Percentiles rank a stretch among this genome's conserved stretches.
Evolutionary conservation across 139 green algal genomes (phyloP).

Genomic region (Trebouxia sp.): DNA sequence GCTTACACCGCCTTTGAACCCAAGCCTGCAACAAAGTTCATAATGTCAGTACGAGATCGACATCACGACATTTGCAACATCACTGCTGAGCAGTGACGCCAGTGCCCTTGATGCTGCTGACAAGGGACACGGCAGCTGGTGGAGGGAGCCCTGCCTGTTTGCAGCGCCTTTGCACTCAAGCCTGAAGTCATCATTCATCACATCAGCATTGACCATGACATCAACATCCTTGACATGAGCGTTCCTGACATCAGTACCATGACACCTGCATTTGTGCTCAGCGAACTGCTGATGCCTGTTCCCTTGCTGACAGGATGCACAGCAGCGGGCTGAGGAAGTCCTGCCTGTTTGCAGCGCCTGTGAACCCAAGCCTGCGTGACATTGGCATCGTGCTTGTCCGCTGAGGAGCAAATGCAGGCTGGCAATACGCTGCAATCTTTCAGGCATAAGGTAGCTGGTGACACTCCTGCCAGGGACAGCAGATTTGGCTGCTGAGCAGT

Average conservation of each 20-base stretch:
- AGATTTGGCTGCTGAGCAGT: too few relatives aligned
- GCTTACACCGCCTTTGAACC: too few relatives aligned
- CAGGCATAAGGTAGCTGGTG: too few relatives aligned
- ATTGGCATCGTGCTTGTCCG: neutral
- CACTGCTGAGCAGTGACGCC: constrained; percentile 61
- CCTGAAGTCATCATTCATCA: constrained; percentile 43
- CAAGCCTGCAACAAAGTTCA: too few relatives aligned
- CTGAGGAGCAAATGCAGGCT: neutral
- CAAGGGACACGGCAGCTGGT: constrained; percentile 60
- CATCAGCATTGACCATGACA: too few relatives aligned
- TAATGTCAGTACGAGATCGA: too few relatives aligned
- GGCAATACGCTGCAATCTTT: too few relatives aligned
- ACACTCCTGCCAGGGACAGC: too few relatives aligned
- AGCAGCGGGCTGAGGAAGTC: constrained; percentile 53
- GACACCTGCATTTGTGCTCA: too few relatives aligned
- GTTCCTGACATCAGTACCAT: too few relatives aligned
- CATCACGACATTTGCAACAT: too few relatives aligned
- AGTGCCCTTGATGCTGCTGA: constrained; percentile 50
- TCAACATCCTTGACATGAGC: too few relatives aligned
- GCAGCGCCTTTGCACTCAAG: constrained; percentile 64
- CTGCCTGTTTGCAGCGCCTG: constrained; percentile 47
- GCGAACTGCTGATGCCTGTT: constrained; percentile 59
- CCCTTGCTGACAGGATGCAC: constrained; percentile 69
- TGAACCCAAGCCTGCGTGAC: neutral
- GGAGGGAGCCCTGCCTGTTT: constrained; percentile 57